Evolutionary conservation across 345 rosid genomes (phyloP).

Genomic region (Linum lewisii): DNA sequence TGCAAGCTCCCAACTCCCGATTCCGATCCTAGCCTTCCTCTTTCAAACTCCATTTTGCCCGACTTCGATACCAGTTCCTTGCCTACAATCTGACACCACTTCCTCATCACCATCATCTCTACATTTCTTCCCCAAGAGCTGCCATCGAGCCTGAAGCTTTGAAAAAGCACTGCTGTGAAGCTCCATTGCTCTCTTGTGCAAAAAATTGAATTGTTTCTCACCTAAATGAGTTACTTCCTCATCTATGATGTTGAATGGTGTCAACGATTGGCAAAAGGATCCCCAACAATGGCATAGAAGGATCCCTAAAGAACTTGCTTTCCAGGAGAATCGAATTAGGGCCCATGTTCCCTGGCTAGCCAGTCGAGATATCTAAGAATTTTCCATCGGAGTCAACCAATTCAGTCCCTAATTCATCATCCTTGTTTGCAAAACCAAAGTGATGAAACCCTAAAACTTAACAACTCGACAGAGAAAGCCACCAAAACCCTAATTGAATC

Average conservation of each 20-base stretch:
- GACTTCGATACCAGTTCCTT: no score
- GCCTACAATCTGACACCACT: no score
- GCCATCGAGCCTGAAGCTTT: slow-evolving; percentile 49
- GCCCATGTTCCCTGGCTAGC: slow-evolving; percentile 56
- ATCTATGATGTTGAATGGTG: slow-evolving; percentile 40
- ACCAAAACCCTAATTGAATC: slow-evolving; percentile 41
- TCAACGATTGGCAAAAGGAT: slow-evolving; percentile 73
- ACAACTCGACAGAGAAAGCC: slow-evolving; percentile 54
- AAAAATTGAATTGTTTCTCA: slow-evolving; percentile 41
- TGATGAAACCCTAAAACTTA: slow-evolving; percentile 55
- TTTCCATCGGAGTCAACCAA: slow-evolving; percentile 60
- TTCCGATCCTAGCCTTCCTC: no score
- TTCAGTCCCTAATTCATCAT: slow-evolving; percentile 32
- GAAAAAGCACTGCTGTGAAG: slow-evolving; percentile 34
- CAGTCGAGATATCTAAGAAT: slow-evolving; percentile 68
- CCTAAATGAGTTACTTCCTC: slow-evolving; percentile 34
- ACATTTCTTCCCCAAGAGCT: slow-evolving; percentile 50
- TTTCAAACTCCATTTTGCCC: no score
- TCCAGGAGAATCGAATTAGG: slow-evolving; percentile 39
- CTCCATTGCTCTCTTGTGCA: slow-evolving; percentile 35
- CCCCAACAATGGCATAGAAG: slow-evolving; percentile 55
- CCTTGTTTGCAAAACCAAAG: slow-evolving; percentile 40
- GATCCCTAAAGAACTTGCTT: slow-evolving; percentile 45
- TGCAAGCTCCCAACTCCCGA: no score
- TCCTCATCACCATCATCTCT: slow-evolving; percentile 47